Percentiles rank a stretch among this genome's conserved stretches.
phyloP scores from a whole-genome alignment of 2,329 filamentous ascomycete species.

The Lachnellula occidentalis region DNA sequence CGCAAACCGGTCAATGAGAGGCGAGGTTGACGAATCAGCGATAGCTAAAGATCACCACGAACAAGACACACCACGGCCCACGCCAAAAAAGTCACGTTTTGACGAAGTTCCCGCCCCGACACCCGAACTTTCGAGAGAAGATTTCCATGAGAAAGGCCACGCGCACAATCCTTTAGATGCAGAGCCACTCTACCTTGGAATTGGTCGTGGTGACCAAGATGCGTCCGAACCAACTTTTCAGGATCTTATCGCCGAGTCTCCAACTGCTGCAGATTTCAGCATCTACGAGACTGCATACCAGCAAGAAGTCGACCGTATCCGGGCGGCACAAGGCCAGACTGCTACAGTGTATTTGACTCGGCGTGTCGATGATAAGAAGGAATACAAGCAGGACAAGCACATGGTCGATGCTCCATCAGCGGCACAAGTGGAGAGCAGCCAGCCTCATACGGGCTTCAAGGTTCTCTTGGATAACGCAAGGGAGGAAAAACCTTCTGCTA shows the following conservation, averaged over 20 bases:
- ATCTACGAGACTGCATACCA: slow-evolving; percentile 87
- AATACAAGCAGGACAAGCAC: slow-evolving; percentile 28
- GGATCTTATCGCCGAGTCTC: slow-evolving; percentile 72
- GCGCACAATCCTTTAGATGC: slow-evolving; percentile 60
- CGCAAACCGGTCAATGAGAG: neutral
- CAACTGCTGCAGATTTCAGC: slow-evolving; percentile 75
- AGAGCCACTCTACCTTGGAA: slow-evolving; percentile 63
- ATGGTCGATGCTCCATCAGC: slow-evolving; percentile 23
- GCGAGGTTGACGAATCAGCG: slow-evolving; percentile 10
- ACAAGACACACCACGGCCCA: neutral
- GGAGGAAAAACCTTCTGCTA: slow-evolving; percentile 3
- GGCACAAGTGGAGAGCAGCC: slow-evolving; percentile 8
- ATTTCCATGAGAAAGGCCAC: slow-evolving; percentile 49
- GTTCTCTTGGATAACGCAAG: slow-evolving; percentile 27
- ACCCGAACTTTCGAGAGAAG: slow-evolving; percentile 32
- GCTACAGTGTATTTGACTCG: slow-evolving; percentile 55
- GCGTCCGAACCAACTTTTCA: slow-evolving; percentile 31
- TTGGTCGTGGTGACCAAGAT: slow-evolving; percentile 60
- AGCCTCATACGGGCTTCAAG: slow-evolving; percentile 26
- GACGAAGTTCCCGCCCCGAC: slow-evolving; percentile 27
- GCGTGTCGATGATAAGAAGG: slow-evolving; percentile 39
- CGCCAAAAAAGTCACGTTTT: slow-evolving; percentile 11
- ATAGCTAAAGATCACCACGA: neutral
- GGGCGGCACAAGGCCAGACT: slow-evolving; percentile 39
- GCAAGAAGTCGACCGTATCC: slow-evolving; percentile 71